phyloP scores from a whole-genome alignment of 2,329 filamentous ascomycete species.

The Ophiosphaerella korrae region DNA sequence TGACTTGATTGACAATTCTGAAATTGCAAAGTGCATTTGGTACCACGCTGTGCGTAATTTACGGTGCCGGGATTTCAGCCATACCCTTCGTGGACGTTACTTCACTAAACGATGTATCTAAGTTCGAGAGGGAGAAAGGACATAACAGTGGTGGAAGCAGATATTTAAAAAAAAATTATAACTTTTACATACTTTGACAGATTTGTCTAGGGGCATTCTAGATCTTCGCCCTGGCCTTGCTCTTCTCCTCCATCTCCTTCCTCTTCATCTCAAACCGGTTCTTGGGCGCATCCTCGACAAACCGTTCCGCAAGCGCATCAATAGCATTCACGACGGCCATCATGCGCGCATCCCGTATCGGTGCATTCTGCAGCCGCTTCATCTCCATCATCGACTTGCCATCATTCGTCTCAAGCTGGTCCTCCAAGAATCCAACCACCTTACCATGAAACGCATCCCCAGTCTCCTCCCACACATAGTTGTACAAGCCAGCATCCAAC shows the following conservation, averaged over 20 bases:
- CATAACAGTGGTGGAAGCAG: background rate
- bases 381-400: constrained; percentile 60
- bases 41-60: constrained; percentile 1
- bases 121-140: background rate
- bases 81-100: background rate
- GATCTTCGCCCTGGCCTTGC: constrained; percentile 37
- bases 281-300: constrained; percentile 54
- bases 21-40: background rate
- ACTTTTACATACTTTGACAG: background rate
- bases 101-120: no score
- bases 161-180: background rate
- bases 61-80: background rate
- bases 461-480: constrained; percentile 50
- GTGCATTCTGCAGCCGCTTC: constrained; percentile 57
- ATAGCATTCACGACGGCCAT: constrained; percentile 55
- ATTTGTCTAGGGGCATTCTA: constrained; percentile 6
- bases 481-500: constrained; percentile 53
- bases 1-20: constrained; percentile 1
- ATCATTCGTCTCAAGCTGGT: constrained; percentile 54
- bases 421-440: constrained; percentile 51
- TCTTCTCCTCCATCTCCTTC: constrained; percentile 42
- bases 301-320: constrained; percentile 56
- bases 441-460: constrained; percentile 50
- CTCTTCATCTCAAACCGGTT: constrained; percentile 53
- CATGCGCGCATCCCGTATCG: constrained; percentile 51